phyloP scores from a whole-genome alignment of 371 early-diverging fungal genomes.

The Mucor saturninus region DNA sequence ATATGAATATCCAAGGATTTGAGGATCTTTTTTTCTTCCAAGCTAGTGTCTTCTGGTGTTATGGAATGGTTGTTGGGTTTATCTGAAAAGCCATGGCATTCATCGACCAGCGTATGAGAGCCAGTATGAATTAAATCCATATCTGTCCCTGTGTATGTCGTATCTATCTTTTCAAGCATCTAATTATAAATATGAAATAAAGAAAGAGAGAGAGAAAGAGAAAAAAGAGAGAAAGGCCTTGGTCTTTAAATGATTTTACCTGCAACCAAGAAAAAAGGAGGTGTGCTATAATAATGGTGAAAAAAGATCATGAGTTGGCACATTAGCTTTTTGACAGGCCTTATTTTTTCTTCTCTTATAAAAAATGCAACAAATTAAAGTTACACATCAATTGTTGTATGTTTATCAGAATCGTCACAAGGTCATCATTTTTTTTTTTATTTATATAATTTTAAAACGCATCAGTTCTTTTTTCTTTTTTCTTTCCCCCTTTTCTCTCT shows the following conservation, averaged over 20 bases:
- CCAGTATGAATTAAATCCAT: neutral
- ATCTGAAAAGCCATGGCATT: neutral
- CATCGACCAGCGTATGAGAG: neutral
- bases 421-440: slow-evolving; percentile 5
- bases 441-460: no score
- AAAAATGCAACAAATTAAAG: neutral
- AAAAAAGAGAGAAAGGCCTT: neutral
- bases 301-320: neutral
- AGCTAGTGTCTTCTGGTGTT: slow-evolving; percentile 18
- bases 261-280: neutral
- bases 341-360: neutral
- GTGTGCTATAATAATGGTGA: neutral
- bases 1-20: slow-evolving; percentile 44
- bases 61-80: neutral
- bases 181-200: neutral
- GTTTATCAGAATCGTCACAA: slow-evolving; percentile 12
- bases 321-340: no score
- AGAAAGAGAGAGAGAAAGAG: neutral
- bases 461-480: neutral
- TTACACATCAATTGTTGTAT: neutral
- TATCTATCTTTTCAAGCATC: neutral
- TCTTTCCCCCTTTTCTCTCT: neutral
- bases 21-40: slow-evolving; percentile 33
- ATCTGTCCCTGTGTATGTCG: neutral
- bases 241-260: neutral